phyloP scores from a whole-genome alignment of 176 grass and related monocot species.

The Chrysopogon serrulatus region DNA sequence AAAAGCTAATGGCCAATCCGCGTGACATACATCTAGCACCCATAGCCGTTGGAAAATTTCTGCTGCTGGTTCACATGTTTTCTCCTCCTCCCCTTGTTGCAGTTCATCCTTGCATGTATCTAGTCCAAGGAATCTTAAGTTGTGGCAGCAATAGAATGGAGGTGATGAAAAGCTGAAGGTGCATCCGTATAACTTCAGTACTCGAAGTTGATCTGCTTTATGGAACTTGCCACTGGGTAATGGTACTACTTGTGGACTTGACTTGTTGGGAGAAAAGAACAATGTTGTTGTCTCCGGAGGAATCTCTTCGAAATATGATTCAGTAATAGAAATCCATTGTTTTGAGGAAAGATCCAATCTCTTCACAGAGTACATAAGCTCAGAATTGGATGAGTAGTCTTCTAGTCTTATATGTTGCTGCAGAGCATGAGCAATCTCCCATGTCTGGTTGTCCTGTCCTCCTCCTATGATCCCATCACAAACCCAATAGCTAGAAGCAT shows the following conservation, averaged over 20 bases:
- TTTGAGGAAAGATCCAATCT: background rate
- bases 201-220: background rate
- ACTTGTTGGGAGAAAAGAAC: background rate
- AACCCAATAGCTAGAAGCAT: conserved; percentile 6
- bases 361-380: accelerated
- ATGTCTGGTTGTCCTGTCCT: background rate
- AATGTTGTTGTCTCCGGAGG: background rate
- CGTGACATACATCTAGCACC: background rate
- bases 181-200: background rate
- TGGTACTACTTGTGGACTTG: background rate
- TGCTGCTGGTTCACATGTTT: background rate
- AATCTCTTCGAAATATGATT: background rate
- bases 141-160: background rate
- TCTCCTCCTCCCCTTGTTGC: background rate
- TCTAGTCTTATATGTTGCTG: background rate
- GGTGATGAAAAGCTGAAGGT: conserved; percentile 12
- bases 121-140: conserved; percentile 9
- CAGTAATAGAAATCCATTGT: background rate
- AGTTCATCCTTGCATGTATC: background rate
- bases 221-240: background rate
- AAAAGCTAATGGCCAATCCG: background rate
- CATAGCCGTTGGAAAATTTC: background rate
- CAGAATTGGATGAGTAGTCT: background rate
- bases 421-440: background rate
- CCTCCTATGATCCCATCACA: conserved; percentile 1